A percentile compares a stretch with the other conserved stretches of the same genome.
Conservation (phyloP, 179 eudicot genomes). For the Nepenthes alata region DNA sequence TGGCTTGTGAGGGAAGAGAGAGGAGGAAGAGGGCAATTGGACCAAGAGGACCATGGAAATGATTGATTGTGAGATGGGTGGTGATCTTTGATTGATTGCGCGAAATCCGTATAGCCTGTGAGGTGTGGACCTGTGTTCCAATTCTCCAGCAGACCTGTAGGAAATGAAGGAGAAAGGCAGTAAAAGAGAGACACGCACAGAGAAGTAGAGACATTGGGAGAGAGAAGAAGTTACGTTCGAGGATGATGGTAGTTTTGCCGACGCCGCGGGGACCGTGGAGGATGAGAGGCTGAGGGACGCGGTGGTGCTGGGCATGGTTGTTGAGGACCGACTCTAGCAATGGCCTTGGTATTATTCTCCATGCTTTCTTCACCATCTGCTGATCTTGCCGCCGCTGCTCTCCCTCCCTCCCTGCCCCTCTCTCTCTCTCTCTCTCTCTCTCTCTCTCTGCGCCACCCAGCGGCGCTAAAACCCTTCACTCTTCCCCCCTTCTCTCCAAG, state of each 20-base stretch:
- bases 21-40: slow-evolving; percentile 39
- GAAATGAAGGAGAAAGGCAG: not conserved
- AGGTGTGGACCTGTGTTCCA: slow-evolving; percentile 85
- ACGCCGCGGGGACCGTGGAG: slow-evolving; percentile 95
- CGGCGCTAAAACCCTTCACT: not conserved
- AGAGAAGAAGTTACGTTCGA: slow-evolving; percentile 35
- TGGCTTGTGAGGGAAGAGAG: slow-evolving; percentile 37
- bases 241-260: slow-evolving; percentile 90
- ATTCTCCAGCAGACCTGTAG: slow-evolving; percentile 51
- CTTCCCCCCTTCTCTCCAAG: not conserved
- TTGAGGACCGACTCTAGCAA: slow-evolving; percentile 66
- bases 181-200: not conserved
- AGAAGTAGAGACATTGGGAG: slow-evolving; percentile 2
- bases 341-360: slow-evolving; percentile 78
- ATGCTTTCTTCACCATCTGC: slow-evolving; percentile 50
- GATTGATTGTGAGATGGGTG: slow-evolving; percentile 65
- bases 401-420: no score
- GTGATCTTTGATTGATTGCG: slow-evolving; percentile 44
- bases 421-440: no score
- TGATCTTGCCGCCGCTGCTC: not conserved
- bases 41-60: slow-evolving; percentile 72
- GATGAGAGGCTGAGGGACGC: slow-evolving; percentile 76
- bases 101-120: slow-evolving; percentile 76
- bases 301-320: slow-evolving; percentile 82
- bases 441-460: not conserved